Evolutionary conservation across 176 grass and related monocot genomes (phyloP).

Genomic region (Hordeum marinum): DNA sequence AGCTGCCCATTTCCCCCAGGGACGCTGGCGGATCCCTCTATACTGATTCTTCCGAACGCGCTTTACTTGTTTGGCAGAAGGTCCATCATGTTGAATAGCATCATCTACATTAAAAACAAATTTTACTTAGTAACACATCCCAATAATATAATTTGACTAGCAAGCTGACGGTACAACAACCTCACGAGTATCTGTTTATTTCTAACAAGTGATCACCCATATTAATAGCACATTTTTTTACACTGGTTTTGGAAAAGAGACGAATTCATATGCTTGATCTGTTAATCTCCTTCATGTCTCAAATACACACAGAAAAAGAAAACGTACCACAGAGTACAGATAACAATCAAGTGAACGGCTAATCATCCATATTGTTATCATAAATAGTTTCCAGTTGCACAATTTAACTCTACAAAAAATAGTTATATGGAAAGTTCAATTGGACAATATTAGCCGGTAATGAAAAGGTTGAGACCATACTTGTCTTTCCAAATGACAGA

Average conservation of each 20-base stretch:
- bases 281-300: neutral
- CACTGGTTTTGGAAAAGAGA: neutral
- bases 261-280: neutral
- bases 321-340: neutral
- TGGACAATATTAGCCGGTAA: neutral
- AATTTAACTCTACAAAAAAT: neutral
- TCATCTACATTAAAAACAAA: constrained; percentile 32
- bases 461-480: neutral
- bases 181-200: neutral
- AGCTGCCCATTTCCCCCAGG: constrained; percentile 86
- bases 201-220: neutral
- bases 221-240: neutral
- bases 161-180: neutral
- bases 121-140: neutral
- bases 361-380: neutral
- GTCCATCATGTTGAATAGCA: constrained; percentile 41
- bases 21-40: constrained; percentile 67
- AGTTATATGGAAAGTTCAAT: neutral
- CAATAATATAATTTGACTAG: neutral
- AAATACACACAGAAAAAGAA: neutral
- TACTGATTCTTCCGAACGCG: constrained; percentile 67
- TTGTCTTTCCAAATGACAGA: too few species aligned
- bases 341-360: neutral
- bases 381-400: neutral
- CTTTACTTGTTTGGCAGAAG: constrained; percentile 20